Evolutionary conservation across 768 basidiomycete species (phyloP).

Genomic region (Suillus lakei): DNA sequence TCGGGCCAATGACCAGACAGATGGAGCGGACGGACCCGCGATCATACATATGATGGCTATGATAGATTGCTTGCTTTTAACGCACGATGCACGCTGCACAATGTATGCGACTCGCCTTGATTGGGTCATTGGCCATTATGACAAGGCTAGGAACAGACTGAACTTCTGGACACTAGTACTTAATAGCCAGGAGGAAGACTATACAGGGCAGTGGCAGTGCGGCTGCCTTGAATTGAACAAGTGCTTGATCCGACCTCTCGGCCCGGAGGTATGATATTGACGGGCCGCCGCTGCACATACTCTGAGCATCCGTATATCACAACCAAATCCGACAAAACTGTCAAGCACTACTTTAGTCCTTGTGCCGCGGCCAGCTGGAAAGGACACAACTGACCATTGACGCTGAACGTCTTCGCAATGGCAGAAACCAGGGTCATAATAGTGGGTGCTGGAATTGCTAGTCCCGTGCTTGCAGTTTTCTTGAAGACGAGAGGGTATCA

Average conservation of each 20-base stretch:
- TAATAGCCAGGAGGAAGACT: background rate
- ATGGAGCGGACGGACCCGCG: too few relatives aligned
- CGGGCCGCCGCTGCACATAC: background rate
- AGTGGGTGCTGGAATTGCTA: conserved; percentile 44
- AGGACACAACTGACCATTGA: background rate
- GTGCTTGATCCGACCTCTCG: background rate
- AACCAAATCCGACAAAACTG: background rate
- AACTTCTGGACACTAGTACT: background rate
- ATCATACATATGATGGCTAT: background rate
- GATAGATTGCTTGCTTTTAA: background rate
- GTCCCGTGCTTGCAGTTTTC: conserved; percentile 43
- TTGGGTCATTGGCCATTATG: background rate
- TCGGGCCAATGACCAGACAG: background rate
- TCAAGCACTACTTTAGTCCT: background rate
- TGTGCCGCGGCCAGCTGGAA: background rate
- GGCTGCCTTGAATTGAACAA: background rate
- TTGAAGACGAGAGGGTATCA: conserved; percentile 43
- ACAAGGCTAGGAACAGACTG: background rate
- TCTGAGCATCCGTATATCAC: background rate
- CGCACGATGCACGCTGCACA: background rate
- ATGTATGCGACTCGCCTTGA: background rate
- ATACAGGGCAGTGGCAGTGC: background rate
- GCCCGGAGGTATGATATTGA: background rate
- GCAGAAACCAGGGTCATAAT: conserved; percentile 38
- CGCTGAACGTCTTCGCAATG: background rate